These are phyloP conservation scores for Hortaea werneckii DNA, from an alignment of 2,329 filamentous ascomycete genomes.

Conservation along the genomic window DNA sequence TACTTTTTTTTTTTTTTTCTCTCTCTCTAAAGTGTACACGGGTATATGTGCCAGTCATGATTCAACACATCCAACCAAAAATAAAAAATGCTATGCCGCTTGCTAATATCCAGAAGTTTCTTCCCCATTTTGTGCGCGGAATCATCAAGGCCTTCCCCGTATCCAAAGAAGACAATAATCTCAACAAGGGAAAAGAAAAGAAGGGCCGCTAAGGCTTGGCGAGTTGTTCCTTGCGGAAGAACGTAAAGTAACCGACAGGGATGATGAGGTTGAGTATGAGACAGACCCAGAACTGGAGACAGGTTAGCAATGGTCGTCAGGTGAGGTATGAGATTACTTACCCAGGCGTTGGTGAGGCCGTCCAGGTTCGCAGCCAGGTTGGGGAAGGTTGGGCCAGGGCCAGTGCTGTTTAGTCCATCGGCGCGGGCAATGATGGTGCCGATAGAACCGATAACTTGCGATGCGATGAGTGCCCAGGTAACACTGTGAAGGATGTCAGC, in stretches of 20 bases:
- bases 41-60: not conserved
- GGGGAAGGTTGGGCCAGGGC: conserved; percentile 51
- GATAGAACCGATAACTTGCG: conserved; percentile 52
- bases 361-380: conserved; percentile 38
- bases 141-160: not conserved
- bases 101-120: too few species aligned
- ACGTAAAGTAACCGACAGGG: conserved; percentile 47
- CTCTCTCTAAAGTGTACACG: too few species aligned
- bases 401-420: conserved; percentile 50
- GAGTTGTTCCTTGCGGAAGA: conserved; percentile 50
- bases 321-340: conserved; percentile 7
- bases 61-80: not conserved
- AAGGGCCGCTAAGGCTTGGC: conserved; percentile 36
- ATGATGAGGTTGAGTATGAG: conserved; percentile 48
- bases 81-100: not conserved
- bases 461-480: conserved; percentile 49
- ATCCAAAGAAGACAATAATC: not conserved
- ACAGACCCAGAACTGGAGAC: conserved; percentile 51
- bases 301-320: not conserved
- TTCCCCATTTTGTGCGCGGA: too few species aligned
- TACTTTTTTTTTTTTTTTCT: not conserved
- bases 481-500: not conserved
- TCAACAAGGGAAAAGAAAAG: not conserved
- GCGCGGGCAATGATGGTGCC: conserved; percentile 54
- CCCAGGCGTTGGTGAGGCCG: conserved; percentile 8